A percentile compares a stretch with the other conserved stretches of the same genome.
phyloP scores from a whole-genome alignment of 2,329 filamentous ascomycete genomes.

The Phoma sp. region DNA sequence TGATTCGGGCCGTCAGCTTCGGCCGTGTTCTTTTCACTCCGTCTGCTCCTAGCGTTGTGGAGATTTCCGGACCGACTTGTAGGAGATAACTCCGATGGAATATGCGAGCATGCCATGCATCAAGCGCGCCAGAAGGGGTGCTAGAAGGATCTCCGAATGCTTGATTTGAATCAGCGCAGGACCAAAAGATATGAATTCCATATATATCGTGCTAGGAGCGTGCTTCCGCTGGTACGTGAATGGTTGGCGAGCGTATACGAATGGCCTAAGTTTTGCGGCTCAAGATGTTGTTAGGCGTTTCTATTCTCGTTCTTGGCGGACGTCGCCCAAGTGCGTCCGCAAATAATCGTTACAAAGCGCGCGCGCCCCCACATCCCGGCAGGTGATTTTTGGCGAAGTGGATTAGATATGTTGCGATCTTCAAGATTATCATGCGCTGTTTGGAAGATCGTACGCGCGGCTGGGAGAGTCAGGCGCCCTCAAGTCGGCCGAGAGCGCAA shows the following conservation, averaged over 20 bases:
- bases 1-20: constrained; percentile 6
- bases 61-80: neutral
- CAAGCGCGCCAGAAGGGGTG: neutral
- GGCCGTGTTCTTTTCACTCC: neutral
- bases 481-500: neutral
- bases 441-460: no score
- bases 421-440: no score
- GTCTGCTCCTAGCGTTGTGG: neutral
- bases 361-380: neutral
- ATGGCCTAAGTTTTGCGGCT: neutral
- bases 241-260: constrained; percentile 4
- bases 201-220: neutral
- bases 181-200: no score
- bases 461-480: neutral
- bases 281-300: neutral
- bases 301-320: constrained; percentile 4
- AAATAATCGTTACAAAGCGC: neutral
- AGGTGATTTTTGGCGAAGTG: neutral
- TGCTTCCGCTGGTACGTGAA: neutral
- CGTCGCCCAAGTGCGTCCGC: neutral
- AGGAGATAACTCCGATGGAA: constrained; percentile 3
- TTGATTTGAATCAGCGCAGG: neutral
- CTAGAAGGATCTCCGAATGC: constrained; percentile 8
- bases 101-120: neutral
- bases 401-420: neutral